Conservation (phyloP, 2,329 filamentous ascomycete species). For the Atkinsonella hypoxylon region DNA sequence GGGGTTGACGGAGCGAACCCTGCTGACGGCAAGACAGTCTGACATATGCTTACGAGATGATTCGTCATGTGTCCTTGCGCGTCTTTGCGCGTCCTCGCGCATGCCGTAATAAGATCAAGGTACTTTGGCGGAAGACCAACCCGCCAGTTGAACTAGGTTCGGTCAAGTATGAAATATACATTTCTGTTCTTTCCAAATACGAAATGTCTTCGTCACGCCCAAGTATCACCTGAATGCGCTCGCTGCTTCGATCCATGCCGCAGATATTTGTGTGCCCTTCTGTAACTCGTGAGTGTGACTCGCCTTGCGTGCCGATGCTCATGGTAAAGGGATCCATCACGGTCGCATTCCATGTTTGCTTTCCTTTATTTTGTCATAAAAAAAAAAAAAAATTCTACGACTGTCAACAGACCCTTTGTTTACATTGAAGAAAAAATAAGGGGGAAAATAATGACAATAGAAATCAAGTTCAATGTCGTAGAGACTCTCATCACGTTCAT, state of each 20-base stretch:
- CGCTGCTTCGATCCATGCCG: too few species aligned
- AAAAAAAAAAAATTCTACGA: too few species aligned
- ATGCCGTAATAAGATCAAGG: background rate
- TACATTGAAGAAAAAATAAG: background rate
- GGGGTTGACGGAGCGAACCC: too few species aligned
- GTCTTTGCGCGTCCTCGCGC: background rate
- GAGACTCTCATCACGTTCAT: background rate
- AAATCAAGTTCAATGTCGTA: background rate
- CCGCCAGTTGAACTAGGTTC: background rate
- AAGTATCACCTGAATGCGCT: too few species aligned
- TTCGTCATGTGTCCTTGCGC: background rate
- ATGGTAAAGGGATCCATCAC: background rate
- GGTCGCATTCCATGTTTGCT: background rate
- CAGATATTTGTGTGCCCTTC: too few species aligned
- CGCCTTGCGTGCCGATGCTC: too few species aligned
- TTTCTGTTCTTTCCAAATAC: background rate
- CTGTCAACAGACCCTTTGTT: background rate
- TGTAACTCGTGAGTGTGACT: too few species aligned
- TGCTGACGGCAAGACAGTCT: too few species aligned
- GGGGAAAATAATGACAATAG: too few species aligned
- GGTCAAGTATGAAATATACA: background rate
- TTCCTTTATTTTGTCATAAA: too few species aligned
- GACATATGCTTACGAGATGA: background rate
- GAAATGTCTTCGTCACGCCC: background rate
- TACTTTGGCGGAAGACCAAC: background rate